Conservation (phyloP, 2,329 filamentous ascomycete species). For the Alternaria gansuensis region DNA sequence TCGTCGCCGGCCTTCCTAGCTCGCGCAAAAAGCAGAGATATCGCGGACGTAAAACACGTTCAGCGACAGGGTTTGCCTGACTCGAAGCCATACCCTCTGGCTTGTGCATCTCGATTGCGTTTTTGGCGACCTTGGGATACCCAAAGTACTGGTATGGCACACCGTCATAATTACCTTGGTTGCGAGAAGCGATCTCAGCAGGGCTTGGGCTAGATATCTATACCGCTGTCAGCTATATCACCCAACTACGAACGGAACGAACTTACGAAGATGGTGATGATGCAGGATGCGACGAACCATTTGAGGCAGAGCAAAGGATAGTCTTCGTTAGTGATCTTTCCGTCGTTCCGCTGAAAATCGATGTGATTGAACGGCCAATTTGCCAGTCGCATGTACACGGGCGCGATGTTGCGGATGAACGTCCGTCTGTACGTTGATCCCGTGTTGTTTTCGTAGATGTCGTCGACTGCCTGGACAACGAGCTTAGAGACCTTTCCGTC, state of each 20-base stretch:
- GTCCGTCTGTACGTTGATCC: conserved; percentile 44
- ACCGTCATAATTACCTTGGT: conserved; percentile 39
- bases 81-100: conserved; percentile 14
- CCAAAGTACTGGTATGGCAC: conserved; percentile 44
- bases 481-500: conserved; percentile 44
- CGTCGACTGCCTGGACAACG: conserved; percentile 45
- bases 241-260: not conserved
- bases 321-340: conserved; percentile 35
- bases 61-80: conserved; percentile 35
- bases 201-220: conserved; percentile 37
- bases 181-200: conserved; percentile 27
- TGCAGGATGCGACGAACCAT: conserved; percentile 41
- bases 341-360: conserved; percentile 32
- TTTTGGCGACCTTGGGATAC: conserved; percentile 46
- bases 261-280: conserved; percentile 39
- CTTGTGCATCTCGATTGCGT: conserved; percentile 37
- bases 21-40: conserved; percentile 44
- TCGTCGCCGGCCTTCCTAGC: conserved; percentile 28
- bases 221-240: not conserved
- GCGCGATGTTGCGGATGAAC: conserved; percentile 42
- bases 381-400: conserved; percentile 40
- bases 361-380: conserved; percentile 47
- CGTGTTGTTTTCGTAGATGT: conserved; percentile 42
- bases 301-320: conserved; percentile 39
- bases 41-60: conserved; percentile 40